Base-by-base conservation (phyloP, 495 filamentous ascomycete genomes). In the Daldinia childiae region DNA sequence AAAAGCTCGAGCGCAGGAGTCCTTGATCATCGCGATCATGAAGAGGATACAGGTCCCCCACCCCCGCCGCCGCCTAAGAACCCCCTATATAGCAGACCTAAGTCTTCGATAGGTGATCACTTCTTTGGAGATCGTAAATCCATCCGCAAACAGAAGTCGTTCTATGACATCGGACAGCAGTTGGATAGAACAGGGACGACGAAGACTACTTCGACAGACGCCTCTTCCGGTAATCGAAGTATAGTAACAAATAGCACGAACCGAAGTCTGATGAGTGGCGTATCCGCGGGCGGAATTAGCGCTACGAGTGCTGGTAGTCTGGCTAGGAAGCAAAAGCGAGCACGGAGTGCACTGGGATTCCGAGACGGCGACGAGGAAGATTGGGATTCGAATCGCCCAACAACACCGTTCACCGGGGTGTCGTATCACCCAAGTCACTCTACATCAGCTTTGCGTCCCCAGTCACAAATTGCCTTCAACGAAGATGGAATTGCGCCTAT, bases 251-350 rank as follows among this genome's bases (percentile, higher is more conserved):
- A 89, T 74, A 82, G 83, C 73, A 98, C 95, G 7, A 89, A 90
- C 74, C 87, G 89, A 64, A 97, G 93, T 76, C 72, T 98, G 38
- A 97, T 98, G 95, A 97, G 93, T 78, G 95, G 94, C 7, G 82
- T 86, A 32, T 98, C 95, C 50, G 96, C 96, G 1, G 91, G 93
- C 15, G 94, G 87, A 1, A 92, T 98, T 77, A 97, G 94, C 77
- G 92, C 95, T 41, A 98, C 96, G 0, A 98, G 95, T 78, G 95
- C 95, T 15, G 96, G 94, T 50, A 97, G 94, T 78, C 87, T 94
- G 32, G 94, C 93, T 26, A 86, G 95, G 54, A 89, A 90, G 79
- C 92, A 87, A 74, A 80, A 76, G 60, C 80, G 86, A 70, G 78
- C 85, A 26, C 81, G 83, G 57, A 89, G 85, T 71, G 83, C 84